Conservation (phyloP, 2,329 filamentous ascomycete species). For the Alternaria solani region DNA sequence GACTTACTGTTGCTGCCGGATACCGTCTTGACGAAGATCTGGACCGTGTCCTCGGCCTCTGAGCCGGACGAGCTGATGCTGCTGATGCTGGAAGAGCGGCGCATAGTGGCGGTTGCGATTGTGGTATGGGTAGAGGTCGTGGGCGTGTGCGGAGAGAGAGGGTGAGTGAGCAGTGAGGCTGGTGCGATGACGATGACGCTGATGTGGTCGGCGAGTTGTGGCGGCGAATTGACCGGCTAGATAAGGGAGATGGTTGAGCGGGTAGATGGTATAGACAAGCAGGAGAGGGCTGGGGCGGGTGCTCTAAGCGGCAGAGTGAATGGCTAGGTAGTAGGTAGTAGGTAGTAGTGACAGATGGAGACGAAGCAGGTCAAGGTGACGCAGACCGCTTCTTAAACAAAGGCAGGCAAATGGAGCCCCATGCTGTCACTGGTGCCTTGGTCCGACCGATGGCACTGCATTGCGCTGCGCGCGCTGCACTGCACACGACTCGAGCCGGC, state of each 20-base stretch:
- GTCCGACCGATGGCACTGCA: constrained; percentile 10
- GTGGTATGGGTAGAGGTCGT: constrained; percentile 15
- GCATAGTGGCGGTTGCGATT: constrained; percentile 37
- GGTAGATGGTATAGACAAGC: not conserved
- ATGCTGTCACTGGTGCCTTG: constrained; percentile 14
- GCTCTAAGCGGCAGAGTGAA: not conserved
- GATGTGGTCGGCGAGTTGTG: constrained; percentile 9
- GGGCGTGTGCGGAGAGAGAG: not conserved
- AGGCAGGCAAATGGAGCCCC: constrained; percentile 11
- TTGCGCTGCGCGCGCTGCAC: not conserved
- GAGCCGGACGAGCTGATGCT: constrained; percentile 53
- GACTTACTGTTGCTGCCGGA: constrained; percentile 62
- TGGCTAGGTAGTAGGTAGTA: not conserved
- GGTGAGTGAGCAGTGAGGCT: not conserved
- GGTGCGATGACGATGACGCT: not conserved
- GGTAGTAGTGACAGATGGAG: not conserved
- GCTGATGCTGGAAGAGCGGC: constrained; percentile 50
- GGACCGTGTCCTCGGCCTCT: constrained; percentile 62
- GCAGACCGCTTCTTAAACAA: constrained; percentile 30
- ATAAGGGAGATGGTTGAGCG: constrained; percentile 17
- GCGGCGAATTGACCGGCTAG: constrained; percentile 19
- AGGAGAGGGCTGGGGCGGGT: not conserved
- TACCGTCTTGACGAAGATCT: constrained; percentile 69
- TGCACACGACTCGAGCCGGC: constrained; percentile 29
- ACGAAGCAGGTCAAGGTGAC: constrained; percentile 15